Percentiles rank a stretch among this genome's conserved stretches.
Conservation (phyloP, 805 yeast genomes). For the Yamadazyma laniorum region DNA sequence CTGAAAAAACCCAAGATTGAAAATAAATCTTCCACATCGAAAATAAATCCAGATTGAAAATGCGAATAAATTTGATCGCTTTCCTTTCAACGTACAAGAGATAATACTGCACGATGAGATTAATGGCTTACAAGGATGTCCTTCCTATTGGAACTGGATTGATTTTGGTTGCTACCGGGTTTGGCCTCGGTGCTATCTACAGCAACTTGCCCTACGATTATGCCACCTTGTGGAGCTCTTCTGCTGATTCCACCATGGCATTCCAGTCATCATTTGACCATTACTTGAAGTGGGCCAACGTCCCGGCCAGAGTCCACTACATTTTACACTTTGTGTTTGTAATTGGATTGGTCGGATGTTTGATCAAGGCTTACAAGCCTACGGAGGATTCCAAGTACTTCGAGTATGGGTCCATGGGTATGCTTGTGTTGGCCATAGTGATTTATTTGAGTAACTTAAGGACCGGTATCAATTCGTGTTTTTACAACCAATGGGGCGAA, state of each 20-base stretch:
- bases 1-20: no score
- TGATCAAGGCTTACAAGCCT: constrained; percentile 85
- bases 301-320: constrained; percentile 59
- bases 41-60: no score
- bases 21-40: no score
- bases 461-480: constrained; percentile 70
- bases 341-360: constrained; percentile 69
- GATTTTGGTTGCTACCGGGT: constrained; percentile 59
- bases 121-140: constrained; percentile 39
- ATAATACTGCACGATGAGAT: constrained; percentile 7
- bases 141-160: constrained; percentile 45
- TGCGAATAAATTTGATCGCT: no score
- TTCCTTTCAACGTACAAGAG: no score
- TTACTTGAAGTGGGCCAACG: constrained; percentile 68
- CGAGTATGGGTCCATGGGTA: constrained; percentile 84
- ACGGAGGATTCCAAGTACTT: constrained; percentile 78
- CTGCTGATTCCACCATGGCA: constrained; percentile 33
- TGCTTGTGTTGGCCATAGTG: constrained; percentile 68
- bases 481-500: constrained; percentile 87
- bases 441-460: constrained; percentile 84
- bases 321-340: constrained; percentile 59
- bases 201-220: constrained; percentile 82
- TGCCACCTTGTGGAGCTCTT: constrained; percentile 64
- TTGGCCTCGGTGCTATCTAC: constrained; percentile 75
- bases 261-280: constrained; percentile 66